Base-by-base conservation (phyloP, 2,329 filamentous ascomycete genomes). In the Ascochyta lentis region DNA sequence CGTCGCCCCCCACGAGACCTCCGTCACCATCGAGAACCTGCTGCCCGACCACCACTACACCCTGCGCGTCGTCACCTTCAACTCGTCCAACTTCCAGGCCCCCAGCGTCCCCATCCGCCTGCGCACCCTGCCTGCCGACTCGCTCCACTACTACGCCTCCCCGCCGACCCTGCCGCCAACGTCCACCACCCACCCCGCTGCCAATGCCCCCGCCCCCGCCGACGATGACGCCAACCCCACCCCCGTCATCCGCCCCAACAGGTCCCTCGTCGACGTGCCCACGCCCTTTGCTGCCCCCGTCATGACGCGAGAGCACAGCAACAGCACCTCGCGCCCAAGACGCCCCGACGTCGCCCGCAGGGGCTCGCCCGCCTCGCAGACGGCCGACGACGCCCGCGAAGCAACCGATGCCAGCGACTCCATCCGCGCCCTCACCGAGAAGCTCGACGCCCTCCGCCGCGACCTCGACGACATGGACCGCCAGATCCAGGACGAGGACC, bases 21-120 rank as follows among this genome's bases (percentile, higher is more conserved):
- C 92, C n/a, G 92, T 97, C 49, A 93, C 91, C 41, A 92, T 99
- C 51, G 92, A 90, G 29, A 92, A 93, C 35, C 82, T 99, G 7
- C 88, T 89, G 66, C 92, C 95, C 0, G 88, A 89, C 62, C 90
- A 91, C 68, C 96, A 93, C 69, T 98, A 98, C 78, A 96, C 96
- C 63, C 88, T 99, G 26, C 89, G 94, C 57, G 91, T 98, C 49
- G 90, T 97, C 64, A 92, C 94, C 35, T 89, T 97, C 49, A 96
- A 94, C 44, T 86, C 89, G 27, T 92, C 93, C 65, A 96, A 95
- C 75, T 98, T 98, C 68, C 92, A 96, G 71, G 92, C 93, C 0
- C 90, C 91, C 34, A 97, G 95, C 74, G 84, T 87, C 5, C 86
- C 96, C 34, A 88, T 98, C 61, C 89, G 95, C 50, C 81, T 99